A percentile compares a stretch with the other conserved stretches of the same genome.
These are phyloP conservation scores for Cyclotella sp. DNA, from an alignment of 108 stramenopile species.

Conservation along the genomic window DNA sequence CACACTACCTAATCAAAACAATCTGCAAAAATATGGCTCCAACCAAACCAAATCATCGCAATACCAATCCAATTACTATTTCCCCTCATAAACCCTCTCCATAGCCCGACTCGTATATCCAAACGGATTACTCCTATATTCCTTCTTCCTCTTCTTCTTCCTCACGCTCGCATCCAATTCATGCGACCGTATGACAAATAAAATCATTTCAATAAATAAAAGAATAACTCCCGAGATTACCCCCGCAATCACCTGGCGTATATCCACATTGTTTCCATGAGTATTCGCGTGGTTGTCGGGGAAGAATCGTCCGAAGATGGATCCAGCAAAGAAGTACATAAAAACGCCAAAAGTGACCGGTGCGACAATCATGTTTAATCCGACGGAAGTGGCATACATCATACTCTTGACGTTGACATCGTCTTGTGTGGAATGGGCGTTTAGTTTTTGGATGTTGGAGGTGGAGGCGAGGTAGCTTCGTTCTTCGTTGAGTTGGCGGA, in stretches of 20 bases:
- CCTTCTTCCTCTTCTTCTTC: constrained; percentile 67
- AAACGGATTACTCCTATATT: constrained; percentile 58
- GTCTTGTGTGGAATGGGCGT: constrained; percentile 51
- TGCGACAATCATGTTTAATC: constrained; percentile 88
- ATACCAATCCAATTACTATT: constrained; percentile 10
- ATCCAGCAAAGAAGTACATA: constrained; percentile 85
- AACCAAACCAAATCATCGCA: not conserved
- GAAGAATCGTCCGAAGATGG: constrained; percentile 63
- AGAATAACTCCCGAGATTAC: constrained; percentile 78
- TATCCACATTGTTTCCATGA: constrained; percentile 46
- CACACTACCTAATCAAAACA: too few relatives aligned
- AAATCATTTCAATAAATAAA: constrained; percentile 89
- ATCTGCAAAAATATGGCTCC: too few relatives aligned
- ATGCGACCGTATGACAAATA: constrained; percentile 88
- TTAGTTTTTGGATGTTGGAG: constrained; percentile 53
- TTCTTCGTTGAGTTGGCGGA: constrained; percentile 69
- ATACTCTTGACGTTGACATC: constrained; percentile 78
- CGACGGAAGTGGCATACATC: constrained; percentile 85
- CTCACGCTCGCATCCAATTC: constrained; percentile 69
- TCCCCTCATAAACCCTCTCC: constrained; percentile 32
- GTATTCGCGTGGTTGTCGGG: constrained; percentile 12
- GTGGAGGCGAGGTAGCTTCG: constrained; percentile 63
- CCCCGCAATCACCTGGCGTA: constrained; percentile 75
- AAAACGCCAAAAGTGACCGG: constrained; percentile 84
- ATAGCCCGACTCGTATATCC: constrained; percentile 50